phyloP scores from a whole-genome alignment of 2,329 filamentous ascomycete genomes.

The Aotearoamyces nothofagi region DNA sequence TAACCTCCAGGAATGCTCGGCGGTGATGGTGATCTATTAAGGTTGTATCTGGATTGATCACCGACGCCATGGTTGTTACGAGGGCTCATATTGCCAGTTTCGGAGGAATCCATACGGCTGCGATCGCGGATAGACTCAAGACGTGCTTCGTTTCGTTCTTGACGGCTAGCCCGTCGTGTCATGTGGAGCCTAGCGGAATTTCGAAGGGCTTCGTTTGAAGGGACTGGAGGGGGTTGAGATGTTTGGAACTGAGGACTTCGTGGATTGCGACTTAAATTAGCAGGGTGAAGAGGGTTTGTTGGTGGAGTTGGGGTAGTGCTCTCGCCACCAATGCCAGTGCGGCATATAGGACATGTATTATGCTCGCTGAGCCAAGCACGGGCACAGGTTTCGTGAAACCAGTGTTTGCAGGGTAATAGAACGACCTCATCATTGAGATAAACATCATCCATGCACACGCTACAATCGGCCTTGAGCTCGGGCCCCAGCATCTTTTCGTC shows the following conservation, averaged over 20 bases:
- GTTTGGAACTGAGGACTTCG: background rate
- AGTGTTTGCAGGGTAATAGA: constrained; percentile 75
- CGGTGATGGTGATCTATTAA: too few relatives aligned
- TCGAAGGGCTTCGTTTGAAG: background rate
- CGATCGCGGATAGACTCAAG: constrained; percentile 3
- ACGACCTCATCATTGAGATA: constrained; percentile 58
- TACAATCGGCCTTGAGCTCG: constrained; percentile 64
- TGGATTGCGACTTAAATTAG: background rate
- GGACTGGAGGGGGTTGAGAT: background rate
- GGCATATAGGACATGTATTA: constrained; percentile 80
- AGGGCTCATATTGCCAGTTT: background rate
- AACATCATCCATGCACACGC: constrained; percentile 86
- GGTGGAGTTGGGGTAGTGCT: constrained; percentile 4
- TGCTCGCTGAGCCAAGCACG: constrained; percentile 76
- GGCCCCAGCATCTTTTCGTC: constrained; percentile 52
- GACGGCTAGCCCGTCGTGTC: background rate
- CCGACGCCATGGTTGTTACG: too few relatives aligned
- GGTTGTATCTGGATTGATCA: too few relatives aligned
- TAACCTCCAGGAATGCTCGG: too few relatives aligned
- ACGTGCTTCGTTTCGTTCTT: background rate
- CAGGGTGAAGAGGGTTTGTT: constrained; percentile 1
- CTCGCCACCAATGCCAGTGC: constrained; percentile 25
- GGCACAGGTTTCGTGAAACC: constrained; percentile 81
- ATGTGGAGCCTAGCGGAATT: background rate
- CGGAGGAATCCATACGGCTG: constrained; percentile 1